Evolutionary conservation across 768 basidiomycete species (phyloP).

Genomic region (Serendipita vermifera): DNA sequence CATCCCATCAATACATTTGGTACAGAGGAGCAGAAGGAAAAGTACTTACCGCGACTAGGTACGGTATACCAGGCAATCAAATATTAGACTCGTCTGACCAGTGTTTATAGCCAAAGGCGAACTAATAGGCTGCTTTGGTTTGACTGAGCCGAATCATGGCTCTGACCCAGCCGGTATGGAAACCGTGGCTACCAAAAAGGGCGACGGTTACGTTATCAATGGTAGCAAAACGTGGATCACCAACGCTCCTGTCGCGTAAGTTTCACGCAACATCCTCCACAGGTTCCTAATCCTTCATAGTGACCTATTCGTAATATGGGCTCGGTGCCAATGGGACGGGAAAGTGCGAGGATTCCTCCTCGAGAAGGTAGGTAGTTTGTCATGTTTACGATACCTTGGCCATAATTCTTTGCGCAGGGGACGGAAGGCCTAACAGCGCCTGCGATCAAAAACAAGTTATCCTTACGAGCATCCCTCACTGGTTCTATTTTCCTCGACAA

Average conservation of each 20-base stretch:
- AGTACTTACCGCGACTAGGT: conserved; percentile 78
- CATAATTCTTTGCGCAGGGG: conserved; percentile 37
- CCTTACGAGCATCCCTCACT: conserved; percentile 71
- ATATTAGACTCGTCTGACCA: background rate
- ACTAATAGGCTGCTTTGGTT: conserved; percentile 82
- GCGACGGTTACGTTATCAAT: conserved; percentile 73
- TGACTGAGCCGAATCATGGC: conserved; percentile 94
- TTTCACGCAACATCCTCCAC: conserved; percentile 12
- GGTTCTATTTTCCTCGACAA: conserved; percentile 89
- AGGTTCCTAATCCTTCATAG: conserved; percentile 27
- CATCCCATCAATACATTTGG: conserved; percentile 87
- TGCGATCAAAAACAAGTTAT: conserved; percentile 84
- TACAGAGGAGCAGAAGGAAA: conserved; percentile 77
- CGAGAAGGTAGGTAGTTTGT: conserved; percentile 51
- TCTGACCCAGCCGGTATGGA: conserved; percentile 99
- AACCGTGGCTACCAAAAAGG: conserved; percentile 71
- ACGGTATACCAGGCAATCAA: conserved; percentile 15
- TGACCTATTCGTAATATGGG: conserved; percentile 89
- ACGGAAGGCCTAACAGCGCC: conserved; percentile 71
- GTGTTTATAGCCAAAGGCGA: conserved; percentile 57
- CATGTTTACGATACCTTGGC: conserved; percentile 12
- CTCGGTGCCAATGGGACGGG: conserved; percentile 85
- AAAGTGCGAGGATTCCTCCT: conserved; percentile 83
- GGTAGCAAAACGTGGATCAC: conserved; percentile 98
- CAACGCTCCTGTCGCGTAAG: conserved; percentile 81